A percentile compares a stretch with the other conserved stretches of the same genome.
Evolutionary conservation across 371 early-diverging fungal genomes (phyloP).

Genomic region (Mucor plumbeus): DNA sequence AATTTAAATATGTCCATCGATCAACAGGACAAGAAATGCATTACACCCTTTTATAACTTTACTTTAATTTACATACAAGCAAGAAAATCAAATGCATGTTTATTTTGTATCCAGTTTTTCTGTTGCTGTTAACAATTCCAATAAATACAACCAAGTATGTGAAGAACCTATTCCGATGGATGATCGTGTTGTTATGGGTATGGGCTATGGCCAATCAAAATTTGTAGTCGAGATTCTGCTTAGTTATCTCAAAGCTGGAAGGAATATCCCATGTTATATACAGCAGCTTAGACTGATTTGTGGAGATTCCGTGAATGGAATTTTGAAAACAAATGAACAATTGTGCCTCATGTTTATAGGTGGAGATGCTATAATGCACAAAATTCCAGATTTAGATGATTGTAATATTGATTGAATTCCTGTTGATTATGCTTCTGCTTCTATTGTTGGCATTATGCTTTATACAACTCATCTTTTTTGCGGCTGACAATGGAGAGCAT

Average conservation of each 20-base stretch:
- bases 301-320: conserved; percentile 31
- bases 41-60: conserved; percentile 42
- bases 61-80: conserved; percentile 39
- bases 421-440: too few relatives aligned
- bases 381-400: too few relatives aligned
- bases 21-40: conserved; percentile 42
- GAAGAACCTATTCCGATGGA: conserved; percentile 39
- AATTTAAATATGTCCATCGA: conserved; percentile 40
- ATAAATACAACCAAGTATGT: conserved; percentile 10
- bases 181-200: conserved; percentile 38
- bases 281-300: conserved; percentile 52
- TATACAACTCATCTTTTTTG: too few relatives aligned
- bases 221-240: conserved; percentile 45
- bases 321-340: too few relatives aligned
- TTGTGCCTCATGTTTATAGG: too few relatives aligned
- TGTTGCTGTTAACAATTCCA: conserved; percentile 27
- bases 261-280: conserved; percentile 41
- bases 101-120: conserved; percentile 46
- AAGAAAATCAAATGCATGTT: conserved; percentile 40
- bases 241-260: conserved; percentile 33
- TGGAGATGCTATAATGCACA: too few relatives aligned
- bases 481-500: too few relatives aligned
- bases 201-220: conserved; percentile 54
- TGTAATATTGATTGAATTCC: too few relatives aligned
- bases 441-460: too few relatives aligned